Percentiles rank a stretch among this genome's conserved stretches.
phyloP scores from a whole-genome alignment of 2,329 filamentous ascomycete species.

The Aspergillus texensis region DNA sequence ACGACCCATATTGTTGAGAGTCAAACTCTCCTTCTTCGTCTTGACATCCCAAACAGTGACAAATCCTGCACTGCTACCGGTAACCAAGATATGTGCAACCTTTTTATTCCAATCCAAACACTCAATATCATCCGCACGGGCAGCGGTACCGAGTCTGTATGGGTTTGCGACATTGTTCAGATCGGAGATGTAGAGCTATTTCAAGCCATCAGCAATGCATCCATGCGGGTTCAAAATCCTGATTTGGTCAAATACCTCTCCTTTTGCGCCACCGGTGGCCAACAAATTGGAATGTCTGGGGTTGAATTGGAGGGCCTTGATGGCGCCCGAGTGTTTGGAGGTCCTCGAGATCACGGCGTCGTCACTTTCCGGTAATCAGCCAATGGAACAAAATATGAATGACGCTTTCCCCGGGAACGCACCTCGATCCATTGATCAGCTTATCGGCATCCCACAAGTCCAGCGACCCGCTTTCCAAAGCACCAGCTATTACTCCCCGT shows the following conservation, averaged over 20 bases:
- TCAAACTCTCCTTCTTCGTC: conserved; percentile 95
- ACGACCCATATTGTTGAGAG: conserved; percentile 82
- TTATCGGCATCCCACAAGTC: conserved; percentile 90
- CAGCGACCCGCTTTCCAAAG: conserved; percentile 89
- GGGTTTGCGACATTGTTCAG: conserved; percentile 86
- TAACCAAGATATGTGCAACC: conserved; percentile 93
- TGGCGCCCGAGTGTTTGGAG: conserved; percentile 85
- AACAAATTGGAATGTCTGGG: conserved; percentile 87
- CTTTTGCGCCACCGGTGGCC: conserved; percentile 89
- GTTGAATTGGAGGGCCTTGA: conserved; percentile 97
- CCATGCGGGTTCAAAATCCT: background rate
- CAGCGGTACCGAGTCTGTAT: conserved; percentile 82
- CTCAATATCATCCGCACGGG: conserved; percentile 91
- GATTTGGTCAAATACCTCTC: conserved; percentile 58
- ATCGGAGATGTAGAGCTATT: conserved; percentile 83
- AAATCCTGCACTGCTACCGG: conserved; percentile 88
- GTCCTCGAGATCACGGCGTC: conserved; percentile 86
- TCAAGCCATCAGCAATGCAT: conserved; percentile 9
- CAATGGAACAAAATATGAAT: conserved; percentile 8
- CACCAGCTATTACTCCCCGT: conserved; percentile 89
- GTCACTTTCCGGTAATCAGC: conserved; percentile 33
- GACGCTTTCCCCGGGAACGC: conserved; percentile 20
- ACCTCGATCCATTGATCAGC: conserved; percentile 57
- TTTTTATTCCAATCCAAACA: conserved; percentile 99
- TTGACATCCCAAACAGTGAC: conserved; percentile 99